These are phyloP conservation scores for Fermentozyma sake DNA, from an alignment of 1,139 yeast genomes.

Conservation along the genomic window DNA sequence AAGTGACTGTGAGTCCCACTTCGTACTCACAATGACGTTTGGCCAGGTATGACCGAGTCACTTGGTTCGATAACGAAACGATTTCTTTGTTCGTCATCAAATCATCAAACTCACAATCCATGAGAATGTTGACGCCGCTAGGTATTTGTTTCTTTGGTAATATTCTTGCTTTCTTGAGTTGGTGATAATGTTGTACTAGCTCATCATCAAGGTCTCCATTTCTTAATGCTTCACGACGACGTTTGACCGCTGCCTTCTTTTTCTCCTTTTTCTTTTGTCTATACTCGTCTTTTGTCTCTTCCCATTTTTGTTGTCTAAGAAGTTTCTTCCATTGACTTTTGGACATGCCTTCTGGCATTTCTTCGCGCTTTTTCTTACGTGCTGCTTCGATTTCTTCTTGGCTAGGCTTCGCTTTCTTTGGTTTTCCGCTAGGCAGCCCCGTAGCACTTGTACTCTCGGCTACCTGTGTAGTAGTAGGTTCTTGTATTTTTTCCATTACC, in stretches of 20 bases:
- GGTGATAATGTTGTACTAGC: conserved; percentile 18
- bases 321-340: conserved; percentile 77
- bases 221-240: conserved; percentile 24
- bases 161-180: conserved; percentile 23
- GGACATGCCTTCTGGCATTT: conserved; percentile 78
- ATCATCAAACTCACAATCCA: conserved; percentile 91
- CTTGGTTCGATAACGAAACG: conserved; percentile 72
- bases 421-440: conserved; percentile 1
- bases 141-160: conserved; percentile 38
- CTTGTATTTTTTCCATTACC: neutral
- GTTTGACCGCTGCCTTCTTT: conserved; percentile 39
- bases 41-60: conserved; percentile 77
- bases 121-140: conserved; percentile 50
- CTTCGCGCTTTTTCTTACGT: conserved; percentile 13
- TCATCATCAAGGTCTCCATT: conserved; percentile 12
- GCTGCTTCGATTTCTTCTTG: conserved; percentile 14
- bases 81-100: conserved; percentile 80
- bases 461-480: neutral
- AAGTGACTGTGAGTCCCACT: conserved; percentile 58
- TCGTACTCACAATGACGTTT: conserved; percentile 59
- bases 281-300: conserved; percentile 58
- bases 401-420: conserved; percentile 9
- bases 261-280: conserved; percentile 49
- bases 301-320: conserved; percentile 57
- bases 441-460: neutral